phyloP scores from a whole-genome alignment of 2,329 filamentous ascomycete species.

The Capronia epimyces region DNA sequence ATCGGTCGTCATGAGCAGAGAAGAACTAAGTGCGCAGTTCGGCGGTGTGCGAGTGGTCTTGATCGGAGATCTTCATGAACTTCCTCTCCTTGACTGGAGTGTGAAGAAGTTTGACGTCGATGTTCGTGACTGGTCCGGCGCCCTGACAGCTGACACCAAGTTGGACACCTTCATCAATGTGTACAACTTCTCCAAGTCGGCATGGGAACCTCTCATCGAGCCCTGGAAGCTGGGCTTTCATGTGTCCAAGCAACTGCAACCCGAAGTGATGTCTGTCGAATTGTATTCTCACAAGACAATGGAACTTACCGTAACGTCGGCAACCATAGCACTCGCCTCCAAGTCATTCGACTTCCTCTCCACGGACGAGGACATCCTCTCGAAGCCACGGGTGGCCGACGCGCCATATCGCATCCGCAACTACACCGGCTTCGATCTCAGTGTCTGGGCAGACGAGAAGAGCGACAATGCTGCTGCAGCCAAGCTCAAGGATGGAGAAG shows the following conservation, averaged over 20 bases:
- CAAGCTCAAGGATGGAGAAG: constrained; percentile 79
- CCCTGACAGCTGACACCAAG: constrained; percentile 78
- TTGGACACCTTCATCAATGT: constrained; percentile 93
- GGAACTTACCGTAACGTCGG: constrained; percentile 86
- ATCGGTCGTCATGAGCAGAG: constrained; percentile 57
- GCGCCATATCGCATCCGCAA: constrained; percentile 91
- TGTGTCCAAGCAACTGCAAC: constrained; percentile 69
- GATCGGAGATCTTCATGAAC: constrained; percentile 91
- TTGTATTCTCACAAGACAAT: constrained; percentile 83
- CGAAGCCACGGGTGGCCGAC: constrained; percentile 85
- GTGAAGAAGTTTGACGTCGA: constrained; percentile 82
- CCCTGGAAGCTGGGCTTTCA: constrained; percentile 95
- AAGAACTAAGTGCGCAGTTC: constrained; percentile 79
- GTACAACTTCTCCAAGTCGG: constrained; percentile 98
- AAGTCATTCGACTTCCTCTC: constrained; percentile 90
- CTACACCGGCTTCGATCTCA: constrained; percentile 87
- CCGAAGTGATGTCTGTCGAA: constrained; percentile 74
- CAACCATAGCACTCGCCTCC: constrained; percentile 84
- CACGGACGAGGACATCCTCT: constrained; percentile 82
- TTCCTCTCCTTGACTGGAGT: constrained; percentile 89
- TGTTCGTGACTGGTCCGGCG: constrained; percentile 85
- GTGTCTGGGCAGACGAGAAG: constrained; percentile 74
- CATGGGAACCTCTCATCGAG: constrained; percentile 93
- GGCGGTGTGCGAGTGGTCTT: constrained; percentile 87
- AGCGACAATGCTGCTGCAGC: constrained; percentile 62